Percentiles rank a stretch among this genome's conserved stretches.
phyloP scores from a whole-genome alignment of 768 basidiomycete species.

The Boletus vermiculosoides region DNA sequence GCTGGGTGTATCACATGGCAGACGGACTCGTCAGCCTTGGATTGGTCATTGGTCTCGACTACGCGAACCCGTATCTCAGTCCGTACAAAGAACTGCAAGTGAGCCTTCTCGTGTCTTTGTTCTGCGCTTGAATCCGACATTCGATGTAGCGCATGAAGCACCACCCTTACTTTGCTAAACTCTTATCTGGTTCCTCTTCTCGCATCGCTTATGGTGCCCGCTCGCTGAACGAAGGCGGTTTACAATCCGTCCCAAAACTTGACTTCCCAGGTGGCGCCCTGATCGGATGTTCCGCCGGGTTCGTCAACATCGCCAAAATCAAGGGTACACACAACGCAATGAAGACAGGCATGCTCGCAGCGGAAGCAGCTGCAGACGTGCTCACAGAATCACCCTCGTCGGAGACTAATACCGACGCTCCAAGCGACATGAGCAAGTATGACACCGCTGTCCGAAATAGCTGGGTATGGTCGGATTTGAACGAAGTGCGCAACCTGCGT shows the following conservation, averaged over 20 bases:
- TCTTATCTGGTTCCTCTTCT: constrained; percentile 68
- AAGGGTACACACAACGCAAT: constrained; percentile 99
- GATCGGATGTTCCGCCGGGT: constrained; percentile 93
- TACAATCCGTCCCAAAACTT: constrained; percentile 85
- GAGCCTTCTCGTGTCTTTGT: constrained; percentile 21
- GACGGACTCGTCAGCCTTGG: constrained; percentile 88
- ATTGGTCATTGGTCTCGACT: constrained; percentile 91
- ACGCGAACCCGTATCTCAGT: constrained; percentile 87
- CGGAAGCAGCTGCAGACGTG: constrained; percentile 77
- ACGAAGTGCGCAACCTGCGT: constrained; percentile 88
- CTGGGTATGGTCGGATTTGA: constrained; percentile 84
- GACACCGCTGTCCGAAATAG: constrained; percentile 65
- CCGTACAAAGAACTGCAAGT: constrained; percentile 95
- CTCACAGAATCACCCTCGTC: constrained; percentile 36
- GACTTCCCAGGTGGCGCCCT: constrained; percentile 94
- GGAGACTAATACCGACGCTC: background rate
- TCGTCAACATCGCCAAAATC: constrained; percentile 96
- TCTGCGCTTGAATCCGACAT: constrained; percentile 3
- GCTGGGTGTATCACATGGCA: constrained; percentile 95
- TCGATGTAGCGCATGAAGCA: constrained; percentile 80
- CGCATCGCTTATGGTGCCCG: constrained; percentile 92
- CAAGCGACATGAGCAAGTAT: constrained; percentile 71
- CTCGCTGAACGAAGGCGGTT: constrained; percentile 87
- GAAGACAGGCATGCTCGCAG: constrained; percentile 98
- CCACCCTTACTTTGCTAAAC: constrained; percentile 85